Conservation (phyloP, 2,329 filamentous ascomycete genomes). For the Trichoderma aggressivum region DNA sequence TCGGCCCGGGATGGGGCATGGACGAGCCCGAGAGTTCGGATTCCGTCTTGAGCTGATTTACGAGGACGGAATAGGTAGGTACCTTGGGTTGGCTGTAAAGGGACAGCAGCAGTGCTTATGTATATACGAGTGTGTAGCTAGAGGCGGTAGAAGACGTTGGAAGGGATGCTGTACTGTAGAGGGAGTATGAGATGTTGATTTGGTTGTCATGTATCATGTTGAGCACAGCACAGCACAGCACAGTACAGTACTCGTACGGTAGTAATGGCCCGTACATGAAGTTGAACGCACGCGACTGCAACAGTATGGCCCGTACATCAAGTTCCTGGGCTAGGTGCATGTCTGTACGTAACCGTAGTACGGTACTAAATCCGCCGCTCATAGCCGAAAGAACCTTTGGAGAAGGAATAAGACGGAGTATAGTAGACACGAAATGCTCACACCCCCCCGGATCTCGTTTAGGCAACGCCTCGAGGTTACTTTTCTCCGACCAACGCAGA, state of each 20-base stretch:
- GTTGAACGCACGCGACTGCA: no score
- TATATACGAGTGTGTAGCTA: not conserved
- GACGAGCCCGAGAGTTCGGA: not conserved
- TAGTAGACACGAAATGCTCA: not conserved
- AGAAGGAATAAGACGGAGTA: not conserved
- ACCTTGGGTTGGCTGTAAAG: no score
- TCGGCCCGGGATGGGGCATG: not conserved
- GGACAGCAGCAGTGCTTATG: not conserved
- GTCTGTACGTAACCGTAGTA: not conserved
- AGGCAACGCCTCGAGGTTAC: not conserved
- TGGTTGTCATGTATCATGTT: not conserved
- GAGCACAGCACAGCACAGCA: not conserved
- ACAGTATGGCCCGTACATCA: not conserved
- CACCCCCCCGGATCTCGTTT: not conserved
- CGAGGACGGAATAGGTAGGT: not conserved
- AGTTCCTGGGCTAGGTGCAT: not conserved
- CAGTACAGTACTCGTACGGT: not conserved
- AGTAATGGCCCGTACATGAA: not conserved
- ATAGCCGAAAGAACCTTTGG: not conserved
- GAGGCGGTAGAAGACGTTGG: not conserved
- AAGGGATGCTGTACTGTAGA: not conserved
- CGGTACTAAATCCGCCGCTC: no score
- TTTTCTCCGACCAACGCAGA: not conserved
- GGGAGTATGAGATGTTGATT: not conserved
- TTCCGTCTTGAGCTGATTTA: not conserved